phyloP scores from a whole-genome alignment of 2,329 filamentous ascomycete species.

The Tolypocladium paradoxum region DNA sequence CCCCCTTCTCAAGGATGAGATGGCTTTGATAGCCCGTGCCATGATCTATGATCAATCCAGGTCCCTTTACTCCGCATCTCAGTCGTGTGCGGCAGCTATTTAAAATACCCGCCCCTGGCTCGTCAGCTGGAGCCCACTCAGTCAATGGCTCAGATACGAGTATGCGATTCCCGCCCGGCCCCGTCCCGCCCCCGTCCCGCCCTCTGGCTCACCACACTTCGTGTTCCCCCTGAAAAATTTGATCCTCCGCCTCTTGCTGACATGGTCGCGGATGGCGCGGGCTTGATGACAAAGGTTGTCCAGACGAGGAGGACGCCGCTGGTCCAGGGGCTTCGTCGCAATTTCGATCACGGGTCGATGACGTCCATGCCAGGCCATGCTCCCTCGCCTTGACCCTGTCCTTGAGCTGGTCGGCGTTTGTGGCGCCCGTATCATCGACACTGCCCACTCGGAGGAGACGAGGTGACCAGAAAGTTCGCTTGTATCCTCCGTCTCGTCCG shows the following conservation, averaged over 20 bases:
- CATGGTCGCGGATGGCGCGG: neutral
- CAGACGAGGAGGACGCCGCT: neutral
- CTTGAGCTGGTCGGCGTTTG: neutral
- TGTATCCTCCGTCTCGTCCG: no score
- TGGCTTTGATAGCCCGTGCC: no score
- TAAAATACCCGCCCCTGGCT: neutral
- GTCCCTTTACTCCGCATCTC: no score
- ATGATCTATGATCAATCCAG: no score
- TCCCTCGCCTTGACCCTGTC: neutral
- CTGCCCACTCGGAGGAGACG: no score
- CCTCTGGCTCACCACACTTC: neutral
- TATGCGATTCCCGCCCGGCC: neutral
- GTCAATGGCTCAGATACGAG: neutral
- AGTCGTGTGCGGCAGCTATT: neutral
- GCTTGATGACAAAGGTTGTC: neutral
- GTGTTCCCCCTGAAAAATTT: neutral
- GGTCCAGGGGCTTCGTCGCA: neutral
- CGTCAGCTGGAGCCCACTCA: neutral
- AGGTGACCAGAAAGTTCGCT: no score
- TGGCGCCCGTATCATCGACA: neutral
- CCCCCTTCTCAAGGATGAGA: no score
- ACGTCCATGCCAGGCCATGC: conserved; percentile 1
- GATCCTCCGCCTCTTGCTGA: neutral
- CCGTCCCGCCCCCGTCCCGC: neutral
- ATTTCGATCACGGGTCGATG: conserved; percentile 2